These are phyloP conservation scores for Fusarium cyanostomum DNA, from an alignment of 2,329 filamentous ascomycete genomes.

Conservation along the genomic window DNA sequence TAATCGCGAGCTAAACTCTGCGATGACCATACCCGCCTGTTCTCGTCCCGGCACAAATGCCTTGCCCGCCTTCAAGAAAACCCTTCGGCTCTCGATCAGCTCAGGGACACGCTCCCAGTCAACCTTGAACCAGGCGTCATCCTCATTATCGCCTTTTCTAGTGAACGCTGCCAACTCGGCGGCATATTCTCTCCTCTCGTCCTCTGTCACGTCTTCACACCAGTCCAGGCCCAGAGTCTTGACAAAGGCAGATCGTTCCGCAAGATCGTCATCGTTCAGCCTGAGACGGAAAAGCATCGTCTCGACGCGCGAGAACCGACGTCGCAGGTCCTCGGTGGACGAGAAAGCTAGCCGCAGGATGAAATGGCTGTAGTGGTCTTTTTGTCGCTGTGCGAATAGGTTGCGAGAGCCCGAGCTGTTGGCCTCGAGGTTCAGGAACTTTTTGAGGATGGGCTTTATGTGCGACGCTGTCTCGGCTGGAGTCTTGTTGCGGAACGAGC, in stretches of 20 bases:
- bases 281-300: conserved; percentile 88
- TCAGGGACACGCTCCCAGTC: conserved; percentile 95
- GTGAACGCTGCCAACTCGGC: conserved; percentile 67
- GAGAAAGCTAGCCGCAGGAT: conserved; percentile 94
- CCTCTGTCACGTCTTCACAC: conserved; percentile 86
- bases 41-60: conserved; percentile 91
- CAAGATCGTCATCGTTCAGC: conserved; percentile 77
- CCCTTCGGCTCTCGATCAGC: conserved; percentile 80
- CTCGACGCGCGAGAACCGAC: conserved; percentile 87
- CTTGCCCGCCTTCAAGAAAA: conserved; percentile 81
- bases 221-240: conserved; percentile 81
- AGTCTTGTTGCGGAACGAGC: conserved; percentile 91
- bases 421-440: conserved; percentile 82
- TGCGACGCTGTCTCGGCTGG: conserved; percentile 83
- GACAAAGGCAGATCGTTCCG: conserved; percentile 81
- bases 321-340: conserved; percentile 87
- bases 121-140: conserved; percentile 94
- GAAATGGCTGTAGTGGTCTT: conserved; percentile 98
- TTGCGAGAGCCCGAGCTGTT: conserved; percentile 71
- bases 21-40: conserved; percentile 87
- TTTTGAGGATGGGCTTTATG: conserved; percentile 87
- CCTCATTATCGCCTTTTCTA: conserved; percentile 63
- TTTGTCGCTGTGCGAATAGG: conserved; percentile 80
- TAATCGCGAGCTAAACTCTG: conserved; percentile 82
- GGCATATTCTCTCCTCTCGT: conserved; percentile 75